Conservation (phyloP, 352 stramenopile genomes). For the Achlya hypogyna region DNA sequence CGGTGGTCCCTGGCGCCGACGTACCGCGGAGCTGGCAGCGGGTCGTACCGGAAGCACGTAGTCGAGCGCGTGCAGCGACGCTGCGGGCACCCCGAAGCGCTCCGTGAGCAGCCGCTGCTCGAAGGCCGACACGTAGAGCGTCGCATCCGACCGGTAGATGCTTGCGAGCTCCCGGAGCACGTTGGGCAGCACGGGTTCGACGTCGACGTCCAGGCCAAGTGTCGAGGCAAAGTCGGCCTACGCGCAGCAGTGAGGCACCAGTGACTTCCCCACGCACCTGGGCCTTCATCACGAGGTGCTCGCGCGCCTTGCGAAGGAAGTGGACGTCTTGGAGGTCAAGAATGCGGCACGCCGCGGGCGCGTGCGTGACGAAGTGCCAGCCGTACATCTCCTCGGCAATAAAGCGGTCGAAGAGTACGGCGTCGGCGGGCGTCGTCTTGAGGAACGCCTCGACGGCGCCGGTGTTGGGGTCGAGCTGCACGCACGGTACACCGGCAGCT, state of each 20-base stretch:
- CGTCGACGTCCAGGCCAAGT: slow-evolving; percentile 25
- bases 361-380: slow-evolving; percentile 66
- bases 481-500: slow-evolving; percentile 24
- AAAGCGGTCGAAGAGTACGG: slow-evolving; percentile 77
- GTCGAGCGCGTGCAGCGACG: slow-evolving; percentile 26
- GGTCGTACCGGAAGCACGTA: slow-evolving; percentile 40
- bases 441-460: slow-evolving; percentile 40
- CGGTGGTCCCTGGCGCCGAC: slow-evolving; percentile 18
- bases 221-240: slow-evolving; percentile 28
- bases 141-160: slow-evolving; percentile 70
- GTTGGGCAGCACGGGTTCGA: slow-evolving; percentile 32
- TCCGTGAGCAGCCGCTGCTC: slow-evolving; percentile 47
- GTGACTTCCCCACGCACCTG: slow-evolving; percentile 8
- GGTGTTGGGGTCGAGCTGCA: slow-evolving; percentile 65
- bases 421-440: slow-evolving; percentile 40
- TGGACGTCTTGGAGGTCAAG: slow-evolving; percentile 92
- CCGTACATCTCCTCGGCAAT: slow-evolving; percentile 83
- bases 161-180: slow-evolving; percentile 64
- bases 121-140: slow-evolving; percentile 58
- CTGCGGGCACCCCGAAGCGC: slow-evolving; percentile 49
- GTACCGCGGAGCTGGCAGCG: slow-evolving; percentile 40
- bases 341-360: slow-evolving; percentile 70
- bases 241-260: slow-evolving; percentile 2
- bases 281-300: slow-evolving; percentile 64
- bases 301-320: slow-evolving; percentile 75